Evolutionary conservation across 1,284 basidiomycete genomes (phyloP).

Genomic region (Pseudozyma sp.): DNA sequence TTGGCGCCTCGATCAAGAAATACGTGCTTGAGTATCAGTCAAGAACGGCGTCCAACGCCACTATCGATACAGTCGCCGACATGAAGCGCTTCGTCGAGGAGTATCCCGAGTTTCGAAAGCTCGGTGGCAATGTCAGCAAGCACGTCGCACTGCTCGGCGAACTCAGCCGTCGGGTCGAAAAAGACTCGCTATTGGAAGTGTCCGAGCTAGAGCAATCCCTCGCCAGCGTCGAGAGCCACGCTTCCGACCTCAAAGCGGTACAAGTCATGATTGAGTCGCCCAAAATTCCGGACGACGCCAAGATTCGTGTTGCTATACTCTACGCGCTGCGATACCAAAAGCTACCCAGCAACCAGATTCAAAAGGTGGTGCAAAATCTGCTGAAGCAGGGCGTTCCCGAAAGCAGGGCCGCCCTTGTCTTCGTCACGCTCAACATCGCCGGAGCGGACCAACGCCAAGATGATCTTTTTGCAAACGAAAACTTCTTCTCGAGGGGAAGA

Average conservation of each 20-base stretch:
- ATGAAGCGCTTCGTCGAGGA: constrained; percentile 85
- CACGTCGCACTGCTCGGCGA: constrained; percentile 97
- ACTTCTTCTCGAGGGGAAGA: constrained; percentile 91
- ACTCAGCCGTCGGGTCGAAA: constrained; percentile 86
- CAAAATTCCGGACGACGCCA: constrained; percentile 81
- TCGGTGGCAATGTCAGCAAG: constrained; percentile 98
- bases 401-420: constrained; percentile 90
- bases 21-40: constrained; percentile 96
- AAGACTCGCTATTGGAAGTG: constrained; percentile 80
- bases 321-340: constrained; percentile 97
- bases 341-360: constrained; percentile 84
- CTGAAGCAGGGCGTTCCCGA: constrained; percentile 83
- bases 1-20: constrained; percentile 89
- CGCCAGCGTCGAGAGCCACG: constrained; percentile 85
- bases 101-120: constrained; percentile 95
- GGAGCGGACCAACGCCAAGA: constrained; percentile 97
- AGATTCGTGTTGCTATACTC: constrained; percentile 90
- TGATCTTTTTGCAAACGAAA: constrained; percentile 95
- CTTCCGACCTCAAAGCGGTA: constrained; percentile 78
- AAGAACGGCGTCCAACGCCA: constrained; percentile 77
- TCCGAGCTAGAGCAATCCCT: constrained; percentile 97
- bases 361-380: constrained; percentile 83
- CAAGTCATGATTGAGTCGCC: constrained; percentile 70
- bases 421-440: constrained; percentile 90
- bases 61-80: constrained; percentile 94